A percentile compares a stretch with the other conserved stretches of the same genome.
These are phyloP conservation scores for Neurospora sp. DNA, from an alignment of 495 filamentous ascomycete species.

Conservation along the genomic window DNA sequence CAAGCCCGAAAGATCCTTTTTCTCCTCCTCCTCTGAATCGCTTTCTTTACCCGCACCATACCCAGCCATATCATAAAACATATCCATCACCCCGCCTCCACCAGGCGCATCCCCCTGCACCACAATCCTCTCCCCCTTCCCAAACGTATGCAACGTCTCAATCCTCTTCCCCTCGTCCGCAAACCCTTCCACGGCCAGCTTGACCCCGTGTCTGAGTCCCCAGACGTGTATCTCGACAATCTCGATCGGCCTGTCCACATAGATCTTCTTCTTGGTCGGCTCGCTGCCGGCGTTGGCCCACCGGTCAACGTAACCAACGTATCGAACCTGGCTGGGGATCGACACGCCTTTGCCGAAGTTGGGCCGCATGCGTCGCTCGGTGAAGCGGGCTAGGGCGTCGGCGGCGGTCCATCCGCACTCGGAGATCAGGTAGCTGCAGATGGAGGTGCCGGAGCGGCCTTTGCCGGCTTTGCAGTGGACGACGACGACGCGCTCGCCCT, in stretches of 20 bases:
- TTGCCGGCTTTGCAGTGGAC: slow-evolving; percentile 98
- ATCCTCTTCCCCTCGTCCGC: slow-evolving; percentile 81
- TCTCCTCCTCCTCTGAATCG: slow-evolving; percentile 18
- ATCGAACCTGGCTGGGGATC: slow-evolving; percentile 83
- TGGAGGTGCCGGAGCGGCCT: slow-evolving; percentile 81
- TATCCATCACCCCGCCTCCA: slow-evolving; percentile 35
- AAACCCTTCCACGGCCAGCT: slow-evolving; percentile 76
- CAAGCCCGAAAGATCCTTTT: slow-evolving; percentile 13
- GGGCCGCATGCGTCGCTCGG: slow-evolving; percentile 75
- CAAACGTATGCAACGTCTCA: slow-evolving; percentile 73
- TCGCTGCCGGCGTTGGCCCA: slow-evolving; percentile 53
- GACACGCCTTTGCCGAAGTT: slow-evolving; percentile 85
- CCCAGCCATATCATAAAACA: slow-evolving; percentile 43
- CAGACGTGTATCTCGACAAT: slow-evolving; percentile 83
- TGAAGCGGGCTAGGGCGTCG: slow-evolving; percentile 74
- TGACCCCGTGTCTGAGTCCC: slow-evolving; percentile 81
- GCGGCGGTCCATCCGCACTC: slow-evolving; percentile 78
- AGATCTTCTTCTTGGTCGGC: slow-evolving; percentile 44
- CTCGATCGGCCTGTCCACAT: slow-evolving; percentile 75
- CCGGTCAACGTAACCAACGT: slow-evolving; percentile 79
- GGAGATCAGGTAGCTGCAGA: slow-evolving; percentile 78
- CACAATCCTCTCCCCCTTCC: slow-evolving; percentile 59
- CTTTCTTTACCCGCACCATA: slow-evolving; percentile 15
- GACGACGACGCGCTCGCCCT: slow-evolving; percentile 59
- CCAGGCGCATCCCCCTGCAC: slow-evolving; percentile 48